Evolutionary conservation across 2,329 filamentous ascomycete genomes (phyloP), one percentile per base, ranked within the genome.

Genomic region (Dryadomyces sulphureus): DNA sequence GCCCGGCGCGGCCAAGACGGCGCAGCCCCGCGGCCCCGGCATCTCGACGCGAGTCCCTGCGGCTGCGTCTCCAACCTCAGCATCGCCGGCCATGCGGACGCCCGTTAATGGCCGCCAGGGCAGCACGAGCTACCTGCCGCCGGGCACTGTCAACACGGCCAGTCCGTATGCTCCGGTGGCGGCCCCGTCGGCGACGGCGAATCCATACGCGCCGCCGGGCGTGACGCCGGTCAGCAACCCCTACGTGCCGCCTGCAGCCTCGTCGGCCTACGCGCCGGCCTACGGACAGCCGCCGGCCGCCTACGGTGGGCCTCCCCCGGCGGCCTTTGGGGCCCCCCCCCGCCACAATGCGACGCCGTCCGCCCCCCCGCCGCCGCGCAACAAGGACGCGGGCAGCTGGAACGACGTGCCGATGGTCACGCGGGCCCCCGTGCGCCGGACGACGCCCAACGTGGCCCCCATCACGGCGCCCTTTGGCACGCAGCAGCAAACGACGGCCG

Each of bases 331-430:
- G 38, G 57, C 56, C n/a, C 57, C 61, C 14, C 59, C 68, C 45
- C 77, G 82, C 51, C 78, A 76, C 50, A 20, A 6, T n/a, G 71
- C 75, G 22, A 79, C 77, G 32, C 74, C 80, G n/a, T 81, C 84
- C 16, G 72, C 75, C 12, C 70, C 77, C 36, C 80, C 87, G 20
- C 77, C 85, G 17, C 77, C 84, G 9, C 79, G 77, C 57, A 69
- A 48, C 78, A 17, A 38, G 57, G 81, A 83, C 52, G 80, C 81
- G 52, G 77, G 81, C 24, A 83, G 84, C 55, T 98, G 92, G 92
- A 98, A 98, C 55, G 92, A 98, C 62, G 82, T 93, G 44, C 92
- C 92, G 1, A 75, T 94, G 56, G 84, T 96, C 40, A 72, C 77
- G 40, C 86, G 90, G 66, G 67, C 74, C 46, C 72, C 82, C 14